phyloP scores from a whole-genome alignment of 257 asterid genomes.

The Verbascum thapsus region DNA sequence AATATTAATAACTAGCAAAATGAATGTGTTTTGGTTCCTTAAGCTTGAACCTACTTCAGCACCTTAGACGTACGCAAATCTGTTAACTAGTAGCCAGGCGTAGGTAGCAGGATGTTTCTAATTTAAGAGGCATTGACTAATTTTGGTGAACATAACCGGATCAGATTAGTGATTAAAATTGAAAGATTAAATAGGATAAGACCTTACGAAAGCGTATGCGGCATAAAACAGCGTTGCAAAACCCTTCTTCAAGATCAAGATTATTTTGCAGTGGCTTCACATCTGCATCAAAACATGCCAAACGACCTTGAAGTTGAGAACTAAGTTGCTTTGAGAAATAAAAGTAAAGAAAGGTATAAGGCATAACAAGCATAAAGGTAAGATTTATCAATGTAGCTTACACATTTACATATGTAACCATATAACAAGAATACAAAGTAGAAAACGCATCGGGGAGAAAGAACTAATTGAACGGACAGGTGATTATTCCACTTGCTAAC shows the following conservation, averaged over 20 bases:
- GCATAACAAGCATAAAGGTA: constrained; percentile 14
- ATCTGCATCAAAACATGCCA: constrained; percentile 58
- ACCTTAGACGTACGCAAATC: too few relatives aligned
- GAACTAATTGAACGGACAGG: not conserved
- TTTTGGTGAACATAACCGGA: too few relatives aligned
- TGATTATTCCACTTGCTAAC: constrained; percentile 2
- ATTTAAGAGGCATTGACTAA: too few relatives aligned
- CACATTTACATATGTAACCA: not conserved
- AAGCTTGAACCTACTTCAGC: too few relatives aligned
- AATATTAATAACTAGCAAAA: too few relatives aligned
- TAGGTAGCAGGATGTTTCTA: too few relatives aligned
- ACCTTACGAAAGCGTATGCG: constrained; percentile 99
- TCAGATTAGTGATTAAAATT: constrained; percentile 8
- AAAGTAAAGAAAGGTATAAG: not conserved
- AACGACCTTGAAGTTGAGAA: constrained; percentile 26
- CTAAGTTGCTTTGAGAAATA: constrained; percentile 4
- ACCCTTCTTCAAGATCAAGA: constrained; percentile 91
- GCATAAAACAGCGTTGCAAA: constrained; percentile 85
- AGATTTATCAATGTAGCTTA: not conserved
- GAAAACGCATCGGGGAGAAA: constrained; percentile 4
- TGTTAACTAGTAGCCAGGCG: too few relatives aligned
- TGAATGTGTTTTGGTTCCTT: too few relatives aligned
- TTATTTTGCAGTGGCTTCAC: constrained; percentile 81
- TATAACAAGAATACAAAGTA: not conserved
- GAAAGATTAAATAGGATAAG: constrained; percentile 62